Evolutionary conservation across 2,329 filamentous ascomycete species (phyloP).

Genomic region (Microcyclosporella mali): DNA sequence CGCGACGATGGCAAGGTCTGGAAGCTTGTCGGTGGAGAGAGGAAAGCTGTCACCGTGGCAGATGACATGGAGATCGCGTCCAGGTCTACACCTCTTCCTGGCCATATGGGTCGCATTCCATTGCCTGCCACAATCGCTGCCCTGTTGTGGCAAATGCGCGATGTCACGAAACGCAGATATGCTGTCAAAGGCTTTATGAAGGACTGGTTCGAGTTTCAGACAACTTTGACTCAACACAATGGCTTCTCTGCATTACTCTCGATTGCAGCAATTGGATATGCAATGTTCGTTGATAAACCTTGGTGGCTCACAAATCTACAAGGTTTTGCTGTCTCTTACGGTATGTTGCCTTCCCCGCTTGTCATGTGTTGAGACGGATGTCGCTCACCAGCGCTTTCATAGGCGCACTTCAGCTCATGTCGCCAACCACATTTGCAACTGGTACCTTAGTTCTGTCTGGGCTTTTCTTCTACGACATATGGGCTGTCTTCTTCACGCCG

Average conservation of each 20-base stretch:
- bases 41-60: constrained; percentile 25
- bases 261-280: constrained; percentile 55
- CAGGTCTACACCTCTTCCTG: constrained; percentile 48
- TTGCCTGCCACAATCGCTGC: constrained; percentile 34
- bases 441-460: constrained; percentile 70
- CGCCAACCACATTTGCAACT: constrained; percentile 79
- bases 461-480: constrained; percentile 91
- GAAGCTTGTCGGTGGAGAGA: constrained; percentile 35
- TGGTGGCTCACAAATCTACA: constrained; percentile 79
- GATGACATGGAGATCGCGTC: constrained; percentile 3
- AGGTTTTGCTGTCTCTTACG: constrained; percentile 79
- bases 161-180: constrained; percentile 45
- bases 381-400: not conserved
- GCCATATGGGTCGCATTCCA: constrained; percentile 43
- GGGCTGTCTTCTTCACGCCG: constrained; percentile 84
- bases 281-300: constrained; percentile 54
- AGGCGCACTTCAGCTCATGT: constrained; percentile 71
- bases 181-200: constrained; percentile 50
- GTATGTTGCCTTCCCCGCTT: not conserved
- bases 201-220: constrained; percentile 31
- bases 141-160: constrained; percentile 46
- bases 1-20: constrained; percentile 46
- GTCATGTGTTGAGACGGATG: not conserved
- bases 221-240: constrained; percentile 50
- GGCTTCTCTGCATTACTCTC: constrained; percentile 53